These are phyloP conservation scores for Nepenthes gracilis DNA, from an alignment of 148 eudicot species.

Conservation along the genomic window DNA sequence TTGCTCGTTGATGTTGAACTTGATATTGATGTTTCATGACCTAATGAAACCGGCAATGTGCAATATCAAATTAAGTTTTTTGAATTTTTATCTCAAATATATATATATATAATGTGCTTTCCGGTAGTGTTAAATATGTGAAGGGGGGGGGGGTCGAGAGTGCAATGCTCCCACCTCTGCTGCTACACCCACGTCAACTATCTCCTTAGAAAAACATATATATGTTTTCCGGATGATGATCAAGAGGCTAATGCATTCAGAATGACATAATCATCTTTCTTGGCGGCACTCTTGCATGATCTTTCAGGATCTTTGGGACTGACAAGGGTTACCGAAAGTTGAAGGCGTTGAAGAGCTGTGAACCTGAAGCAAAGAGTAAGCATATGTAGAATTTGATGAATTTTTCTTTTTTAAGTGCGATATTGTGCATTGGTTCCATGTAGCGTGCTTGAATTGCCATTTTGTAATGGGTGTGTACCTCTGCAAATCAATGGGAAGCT, in stretches of 20 bases:
- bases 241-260: not conserved
- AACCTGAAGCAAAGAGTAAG: not conserved
- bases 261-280: not conserved
- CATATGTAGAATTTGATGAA: not conserved
- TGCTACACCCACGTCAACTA: no score
- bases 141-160: no score
- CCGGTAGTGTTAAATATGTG: no score
- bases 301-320: conserved; percentile 13
- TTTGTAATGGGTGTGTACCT: not conserved
- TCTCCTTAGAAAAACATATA: no score
- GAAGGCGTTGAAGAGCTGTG: conserved; percentile 8
- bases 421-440: not conserved
- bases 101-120: no score
- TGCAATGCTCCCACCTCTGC: no score
- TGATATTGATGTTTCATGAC: no score
- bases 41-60: no score
- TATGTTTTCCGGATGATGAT: no score
- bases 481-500: not conserved
- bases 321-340: conserved; percentile 11
- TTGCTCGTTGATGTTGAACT: no score
- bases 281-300: not conserved
- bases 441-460: not conserved
- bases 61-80: no score
- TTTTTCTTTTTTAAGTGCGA: not conserved
- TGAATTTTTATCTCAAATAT: no score